These are phyloP conservation scores for Lachnellula cervina DNA, from an alignment of 2,329 filamentous ascomycete genomes.

Conservation along the genomic window DNA sequence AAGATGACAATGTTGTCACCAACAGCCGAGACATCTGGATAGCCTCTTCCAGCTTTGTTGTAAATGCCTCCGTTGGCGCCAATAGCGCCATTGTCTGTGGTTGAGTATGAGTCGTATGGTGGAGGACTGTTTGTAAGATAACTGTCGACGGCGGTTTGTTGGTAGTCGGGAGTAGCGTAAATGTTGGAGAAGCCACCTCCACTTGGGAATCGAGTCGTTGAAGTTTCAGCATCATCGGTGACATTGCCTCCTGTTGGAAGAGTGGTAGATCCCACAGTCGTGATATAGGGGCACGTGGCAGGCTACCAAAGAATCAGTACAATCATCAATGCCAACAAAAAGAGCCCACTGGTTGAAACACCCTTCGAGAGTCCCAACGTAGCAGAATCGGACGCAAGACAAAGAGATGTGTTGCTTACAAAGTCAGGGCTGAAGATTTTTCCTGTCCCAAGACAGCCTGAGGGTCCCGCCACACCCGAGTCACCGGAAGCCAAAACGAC, in stretches of 20 bases:
- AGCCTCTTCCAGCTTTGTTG: constrained; percentile 24
- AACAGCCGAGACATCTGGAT: constrained; percentile 28
- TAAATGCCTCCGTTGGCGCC: constrained; percentile 20
- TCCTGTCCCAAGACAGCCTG: constrained; percentile 18
- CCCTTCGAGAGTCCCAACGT: no score
- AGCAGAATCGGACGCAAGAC: no score
- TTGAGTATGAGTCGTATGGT: constrained; percentile 17
- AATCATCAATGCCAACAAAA: no score
- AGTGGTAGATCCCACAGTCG: constrained; percentile 57
- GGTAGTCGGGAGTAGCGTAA: constrained; percentile 20
- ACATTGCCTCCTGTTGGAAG: constrained; percentile 32
- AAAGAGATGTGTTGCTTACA: constrained; percentile 3
- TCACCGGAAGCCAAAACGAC: constrained; percentile 59
- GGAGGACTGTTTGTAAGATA: constrained; percentile 26
- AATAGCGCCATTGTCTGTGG: constrained; percentile 7
- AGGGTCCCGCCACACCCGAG: constrained; percentile 35
- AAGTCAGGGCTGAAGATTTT: constrained; percentile 45
- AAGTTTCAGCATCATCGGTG: constrained; percentile 36
- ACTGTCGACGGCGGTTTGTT: constrained; percentile 16
- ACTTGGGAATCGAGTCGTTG: constrained; percentile 37
- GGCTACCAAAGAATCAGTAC: constrained; percentile 33
- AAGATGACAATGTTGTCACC: constrained; percentile 26
- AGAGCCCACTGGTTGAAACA: no score
- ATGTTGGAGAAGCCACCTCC: constrained; percentile 45
- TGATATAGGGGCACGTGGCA: constrained; percentile 63